Conservation (phyloP, 345 rosid genomes). For the Mallotus nudiflorus region DNA sequence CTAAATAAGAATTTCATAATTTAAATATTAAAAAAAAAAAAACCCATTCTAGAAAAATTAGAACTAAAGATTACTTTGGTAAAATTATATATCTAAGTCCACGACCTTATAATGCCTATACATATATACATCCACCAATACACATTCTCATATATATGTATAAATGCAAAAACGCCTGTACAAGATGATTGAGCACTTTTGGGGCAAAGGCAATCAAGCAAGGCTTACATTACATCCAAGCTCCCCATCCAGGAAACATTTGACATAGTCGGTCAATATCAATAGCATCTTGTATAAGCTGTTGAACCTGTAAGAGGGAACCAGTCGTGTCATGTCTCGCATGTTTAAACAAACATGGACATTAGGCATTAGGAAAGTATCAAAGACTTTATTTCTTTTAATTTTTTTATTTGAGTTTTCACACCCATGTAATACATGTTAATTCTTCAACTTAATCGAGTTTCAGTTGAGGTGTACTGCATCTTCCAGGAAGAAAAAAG, state of each 20-base stretch:
- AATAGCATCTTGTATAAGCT: conserved; percentile 90
- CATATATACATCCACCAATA: conserved; percentile 1
- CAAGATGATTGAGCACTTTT: conserved; percentile 4
- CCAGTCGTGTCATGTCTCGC: neutral
- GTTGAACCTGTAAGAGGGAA: conserved; percentile 64
- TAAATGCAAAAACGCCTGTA: conserved; percentile 13
- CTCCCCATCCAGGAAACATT: conserved; percentile 97
- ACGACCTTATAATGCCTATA: too few species aligned
- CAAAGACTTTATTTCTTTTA: too few species aligned
- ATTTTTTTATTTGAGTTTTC: too few species aligned
- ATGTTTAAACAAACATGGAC: too few species aligned
- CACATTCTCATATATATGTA: neutral
- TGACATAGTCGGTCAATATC: conserved; percentile 81
- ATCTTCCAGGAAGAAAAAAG: neutral
- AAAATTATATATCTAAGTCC: too few species aligned
- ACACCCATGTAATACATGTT: neutral
- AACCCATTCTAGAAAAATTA: too few species aligned
- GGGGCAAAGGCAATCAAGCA: neutral
- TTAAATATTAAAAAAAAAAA: too few species aligned
- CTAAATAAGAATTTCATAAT: too few species aligned
- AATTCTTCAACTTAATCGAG: neutral
- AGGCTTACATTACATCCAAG: conserved; percentile 68
- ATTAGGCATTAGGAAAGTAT: neutral
- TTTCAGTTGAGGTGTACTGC: neutral
- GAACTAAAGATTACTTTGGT: too few species aligned